Base-by-base conservation (phyloP, 306 rosid genomes). In the Castanea mollissima region DNA sequence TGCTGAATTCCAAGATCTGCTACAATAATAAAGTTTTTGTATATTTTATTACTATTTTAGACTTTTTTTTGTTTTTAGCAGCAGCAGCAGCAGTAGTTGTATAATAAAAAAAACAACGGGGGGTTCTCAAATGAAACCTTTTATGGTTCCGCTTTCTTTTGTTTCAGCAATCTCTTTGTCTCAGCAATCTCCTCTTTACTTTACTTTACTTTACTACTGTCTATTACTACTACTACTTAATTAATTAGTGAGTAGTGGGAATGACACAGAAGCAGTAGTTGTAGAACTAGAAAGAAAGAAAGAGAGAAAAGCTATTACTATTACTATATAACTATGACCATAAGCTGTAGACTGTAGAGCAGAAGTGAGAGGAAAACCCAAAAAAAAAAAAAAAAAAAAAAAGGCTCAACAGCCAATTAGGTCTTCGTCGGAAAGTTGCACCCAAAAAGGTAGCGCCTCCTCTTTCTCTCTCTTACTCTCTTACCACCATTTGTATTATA, bases 1-100 rank as follows among this genome's bases (percentile, higher is more conserved):
- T 91, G 91, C 94, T 88, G 90, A 93, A 88, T 93, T 91, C 92
- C 96, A 87, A 91, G 96, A 88, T 90, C 91, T 87, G 74, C 88
- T 87, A 67, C 89, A 84, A 87, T 89, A 89, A 86, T 86, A 84
- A 86, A 81, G 81, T 79, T 81, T 77, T 79, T 78, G 67, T 67
- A 9, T 70, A 34, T 4, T 38, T 9, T 67, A 60, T 57, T 31
- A 34, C 73, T 15, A 46, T 19, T 5, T 49, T 3, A 3, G 1
- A 2, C 15, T 49, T 10, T 49, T 49, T 23, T 0, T 23, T 23
- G 23, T 60, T 29, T 4, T 52, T 76, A 25, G 27, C 2, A 8
- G 46, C 8, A 41, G 46, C 11, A 41, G 12, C 0, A 38, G 10
- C 2, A 2, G 46, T 41, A 7, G 46, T 2, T 41, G 46, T 8